Conservation (phyloP, 768 basidiomycete species). For the Trametes cubensis region DNA sequence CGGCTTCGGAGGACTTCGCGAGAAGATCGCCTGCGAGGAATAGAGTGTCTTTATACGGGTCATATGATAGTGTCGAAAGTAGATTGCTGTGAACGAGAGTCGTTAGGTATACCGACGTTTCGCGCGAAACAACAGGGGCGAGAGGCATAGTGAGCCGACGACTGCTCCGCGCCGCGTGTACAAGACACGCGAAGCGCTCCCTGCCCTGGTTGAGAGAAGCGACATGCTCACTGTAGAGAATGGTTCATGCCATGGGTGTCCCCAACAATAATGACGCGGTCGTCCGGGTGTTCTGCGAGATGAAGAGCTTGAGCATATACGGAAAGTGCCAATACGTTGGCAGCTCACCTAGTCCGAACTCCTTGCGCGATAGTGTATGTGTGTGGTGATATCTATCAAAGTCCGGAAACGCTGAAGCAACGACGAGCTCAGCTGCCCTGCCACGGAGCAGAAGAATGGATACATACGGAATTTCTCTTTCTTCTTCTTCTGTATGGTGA, state of each 20-base stretch:
- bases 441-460: neutral
- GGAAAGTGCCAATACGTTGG: neutral
- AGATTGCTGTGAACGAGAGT: constrained; percentile 51
- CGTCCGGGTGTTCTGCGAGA: constrained; percentile 49
- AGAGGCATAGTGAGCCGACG: neutral
- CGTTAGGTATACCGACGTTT: neutral
- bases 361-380: constrained; percentile 44
- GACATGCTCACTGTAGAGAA: constrained; percentile 59
- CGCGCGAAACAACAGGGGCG: neutral
- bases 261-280: constrained; percentile 76
- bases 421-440: neutral
- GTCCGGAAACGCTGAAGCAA: constrained; percentile 50
- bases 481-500: constrained; percentile 21
- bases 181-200: neutral
- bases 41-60: constrained; percentile 63
- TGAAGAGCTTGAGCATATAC: neutral
- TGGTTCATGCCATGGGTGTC: constrained; percentile 86
- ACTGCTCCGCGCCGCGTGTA: too few species aligned
- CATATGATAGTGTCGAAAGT: constrained; percentile 61
- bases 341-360: constrained; percentile 58
- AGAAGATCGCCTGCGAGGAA: constrained; percentile 85
- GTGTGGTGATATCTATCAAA: constrained; percentile 53
- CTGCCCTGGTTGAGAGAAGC: neutral
- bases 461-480: constrained; percentile 20
- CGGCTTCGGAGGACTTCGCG: constrained; percentile 62